Percentiles rank a stretch among this genome's conserved stretches.
These are phyloP conservation scores for Psilocybe tampanensis DNA, from an alignment of 768 basidiomycete genomes.

Conservation along the genomic window DNA sequence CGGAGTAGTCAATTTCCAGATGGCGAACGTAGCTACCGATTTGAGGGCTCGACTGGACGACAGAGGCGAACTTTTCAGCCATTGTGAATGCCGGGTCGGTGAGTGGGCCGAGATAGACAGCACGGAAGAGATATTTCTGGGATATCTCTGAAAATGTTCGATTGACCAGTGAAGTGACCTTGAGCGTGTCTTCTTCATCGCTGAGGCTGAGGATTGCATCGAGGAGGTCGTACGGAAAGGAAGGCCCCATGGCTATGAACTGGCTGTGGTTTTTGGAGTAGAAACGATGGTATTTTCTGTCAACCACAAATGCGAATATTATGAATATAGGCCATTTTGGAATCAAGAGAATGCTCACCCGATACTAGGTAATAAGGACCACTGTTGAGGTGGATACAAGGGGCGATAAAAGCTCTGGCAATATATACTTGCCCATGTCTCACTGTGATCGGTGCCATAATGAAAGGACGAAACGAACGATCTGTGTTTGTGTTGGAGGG, in stretches of 20 bases:
- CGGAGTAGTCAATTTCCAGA: neutral
- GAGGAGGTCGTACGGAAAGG: neutral
- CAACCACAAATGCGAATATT: too few relatives aligned
- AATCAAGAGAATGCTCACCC: too few relatives aligned
- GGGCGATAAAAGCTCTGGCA: too few relatives aligned
- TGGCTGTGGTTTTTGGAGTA: too few relatives aligned
- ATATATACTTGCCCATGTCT: too few relatives aligned
- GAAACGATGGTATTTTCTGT: too few relatives aligned
- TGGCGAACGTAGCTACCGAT: neutral
- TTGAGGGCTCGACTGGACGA: neutral
- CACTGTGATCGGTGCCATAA: neutral
- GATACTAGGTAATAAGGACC: too few relatives aligned
- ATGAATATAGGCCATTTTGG: too few relatives aligned
- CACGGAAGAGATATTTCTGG: neutral
- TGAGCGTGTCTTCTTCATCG: neutral
- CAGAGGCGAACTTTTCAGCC: neutral
- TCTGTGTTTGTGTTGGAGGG: neutral
- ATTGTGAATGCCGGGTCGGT: neutral
- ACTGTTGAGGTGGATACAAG: too few relatives aligned
- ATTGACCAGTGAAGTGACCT: neutral
- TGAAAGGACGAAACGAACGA: neutral
- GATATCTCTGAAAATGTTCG: neutral
- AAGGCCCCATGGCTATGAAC: too few relatives aligned
- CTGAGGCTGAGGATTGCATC: neutral
- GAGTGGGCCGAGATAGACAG: neutral